A percentile compares a stretch with the other conserved stretches of the same genome.
Evolutionary conservation across 208 protist species (phyloP).

Genomic region (Lotmaria passim): DNA sequence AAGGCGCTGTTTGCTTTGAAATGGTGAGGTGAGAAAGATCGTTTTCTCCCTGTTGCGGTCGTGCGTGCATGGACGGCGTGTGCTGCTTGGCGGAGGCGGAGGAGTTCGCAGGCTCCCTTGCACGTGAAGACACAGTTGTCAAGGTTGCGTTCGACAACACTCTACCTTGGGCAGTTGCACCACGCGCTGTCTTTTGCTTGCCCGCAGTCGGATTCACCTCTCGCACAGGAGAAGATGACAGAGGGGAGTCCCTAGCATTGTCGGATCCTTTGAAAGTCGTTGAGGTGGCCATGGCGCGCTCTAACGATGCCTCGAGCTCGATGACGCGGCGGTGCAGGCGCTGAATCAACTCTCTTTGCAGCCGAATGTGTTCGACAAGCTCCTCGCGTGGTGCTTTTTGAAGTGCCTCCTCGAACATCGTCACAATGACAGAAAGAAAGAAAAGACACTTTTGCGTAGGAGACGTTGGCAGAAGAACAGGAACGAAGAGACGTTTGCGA

Average conservation of each 20-base stretch:
- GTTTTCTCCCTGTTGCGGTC: too few relatives aligned
- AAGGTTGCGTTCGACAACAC: not conserved
- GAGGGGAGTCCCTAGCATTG: not conserved
- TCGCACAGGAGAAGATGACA: not conserved
- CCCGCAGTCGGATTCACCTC: not conserved
- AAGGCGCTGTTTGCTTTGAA: not conserved
- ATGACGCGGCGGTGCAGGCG: slow-evolving; percentile 59
- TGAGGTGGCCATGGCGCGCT: not conserved
- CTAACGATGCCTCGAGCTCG: slow-evolving; percentile 48
- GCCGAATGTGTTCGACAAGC: slow-evolving; percentile 56
- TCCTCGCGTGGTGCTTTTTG: slow-evolving; percentile 54
- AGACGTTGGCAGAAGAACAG: too few relatives aligned
- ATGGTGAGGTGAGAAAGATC: not conserved
- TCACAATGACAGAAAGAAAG: slow-evolving; percentile 7
- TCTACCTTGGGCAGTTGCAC: not conserved
- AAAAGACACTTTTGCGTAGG: slow-evolving; percentile 17
- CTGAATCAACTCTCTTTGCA: slow-evolving; percentile 67
- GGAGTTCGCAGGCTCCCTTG: not conserved
- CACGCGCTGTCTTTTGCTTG: not conserved
- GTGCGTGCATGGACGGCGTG: not conserved
- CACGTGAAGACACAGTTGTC: not conserved
- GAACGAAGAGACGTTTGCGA: not conserved
- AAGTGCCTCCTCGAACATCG: slow-evolving; percentile 43
- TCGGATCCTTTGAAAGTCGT: not conserved
- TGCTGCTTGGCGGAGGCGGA: not conserved